A percentile compares a stretch with the other conserved stretches of the same genome.
phyloP scores from a whole-genome alignment of 108 stramenopile genomes.

The Hondaea fermentalgiana region DNA sequence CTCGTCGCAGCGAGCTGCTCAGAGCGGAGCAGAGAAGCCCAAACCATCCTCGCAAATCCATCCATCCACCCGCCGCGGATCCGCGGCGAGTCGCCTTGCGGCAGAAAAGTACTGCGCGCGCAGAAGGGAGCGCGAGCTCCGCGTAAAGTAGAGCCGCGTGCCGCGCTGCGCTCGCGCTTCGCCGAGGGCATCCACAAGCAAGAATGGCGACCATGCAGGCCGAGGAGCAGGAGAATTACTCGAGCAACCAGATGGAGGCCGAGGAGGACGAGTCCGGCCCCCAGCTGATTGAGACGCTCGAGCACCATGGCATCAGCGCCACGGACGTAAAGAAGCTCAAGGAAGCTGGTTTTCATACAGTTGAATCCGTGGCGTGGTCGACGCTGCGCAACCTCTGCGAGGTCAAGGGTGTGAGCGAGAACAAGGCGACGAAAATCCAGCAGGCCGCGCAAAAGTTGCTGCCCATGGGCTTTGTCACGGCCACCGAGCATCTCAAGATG shows the following conservation, averaged over 20 bases:
- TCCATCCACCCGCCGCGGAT: too few relatives aligned
- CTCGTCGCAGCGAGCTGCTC: too few relatives aligned
- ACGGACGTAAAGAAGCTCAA: constrained; percentile 89
- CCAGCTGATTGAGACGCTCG: constrained; percentile 40
- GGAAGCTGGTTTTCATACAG: constrained; percentile 89
- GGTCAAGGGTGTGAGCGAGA: constrained; percentile 90
- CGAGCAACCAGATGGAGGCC: constrained; percentile 8
- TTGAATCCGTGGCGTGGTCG: constrained; percentile 86
- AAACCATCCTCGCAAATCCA: too few relatives aligned
- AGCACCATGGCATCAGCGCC: constrained; percentile 86
- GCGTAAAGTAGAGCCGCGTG: too few relatives aligned
- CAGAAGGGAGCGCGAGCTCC: too few relatives aligned
- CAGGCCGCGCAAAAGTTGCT: constrained; percentile 83
- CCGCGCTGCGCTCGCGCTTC: too few relatives aligned
- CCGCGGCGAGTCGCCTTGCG: too few relatives aligned
- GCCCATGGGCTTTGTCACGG: constrained; percentile 93
- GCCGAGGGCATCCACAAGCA: too few relatives aligned
- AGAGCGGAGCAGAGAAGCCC: too few relatives aligned
- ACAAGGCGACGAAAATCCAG: constrained; percentile 85
- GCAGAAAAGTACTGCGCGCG: too few relatives aligned
- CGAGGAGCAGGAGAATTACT: not conserved
- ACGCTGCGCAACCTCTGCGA: constrained; percentile 85
- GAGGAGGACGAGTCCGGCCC: constrained; percentile 18
- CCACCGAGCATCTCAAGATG: constrained; percentile 79
- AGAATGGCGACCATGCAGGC: not conserved